Base-by-base conservation (phyloP, 2,329 filamentous ascomycete genomes). In the Penicillium frequentans region DNA sequence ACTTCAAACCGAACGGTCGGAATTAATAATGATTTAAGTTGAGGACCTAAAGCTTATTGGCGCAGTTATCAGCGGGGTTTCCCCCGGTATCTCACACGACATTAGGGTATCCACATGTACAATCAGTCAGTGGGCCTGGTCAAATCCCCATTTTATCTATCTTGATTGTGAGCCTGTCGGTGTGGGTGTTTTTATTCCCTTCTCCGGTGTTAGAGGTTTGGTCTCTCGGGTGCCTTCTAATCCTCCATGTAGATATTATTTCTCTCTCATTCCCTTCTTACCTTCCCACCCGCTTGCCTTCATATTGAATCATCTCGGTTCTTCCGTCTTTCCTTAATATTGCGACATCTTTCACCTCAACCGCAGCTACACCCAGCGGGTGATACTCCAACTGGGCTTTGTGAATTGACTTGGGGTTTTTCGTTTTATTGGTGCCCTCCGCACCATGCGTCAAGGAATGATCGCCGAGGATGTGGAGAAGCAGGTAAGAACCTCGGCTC, bases 401-500 rank as follows among this genome's bases (percentile, higher is more conserved):
- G 35, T 10, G 35, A 10, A n/a, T 47, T 29, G 44, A 13, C 14
- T 29, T 35, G 19, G n/a, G 19, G 23, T 23, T 42, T 13, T 4
- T 5, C 11, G 39, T 10, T 10, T 7, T 6, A 23, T 23, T 23
- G 19, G 19, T 19, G 10, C 23, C 26, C 27, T 23, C 5, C 4
- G 33, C 21, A 48, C n/a, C 8, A 50, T 50, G 48, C 48, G 10
- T 13, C 14, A 42, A 50, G 33, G 14, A 13, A 24, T 21, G 27
- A 33, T 16, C 49, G 29, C 19, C 33, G 46, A 58, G 56, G 64
- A 70, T 68, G 68, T 64, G 67, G 70, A 71, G 69, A 72, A 71
- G 26, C 57, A 67, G 68, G 70, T 71, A 69, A 39, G 60, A 21
- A 26, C 26, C 13, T 14, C 23, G 7, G 24, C 33, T 19, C 5